These are phyloP conservation scores for Aspergillus coremiiformis DNA, from an alignment of 495 filamentous ascomycete genomes.

Conservation along the genomic window DNA sequence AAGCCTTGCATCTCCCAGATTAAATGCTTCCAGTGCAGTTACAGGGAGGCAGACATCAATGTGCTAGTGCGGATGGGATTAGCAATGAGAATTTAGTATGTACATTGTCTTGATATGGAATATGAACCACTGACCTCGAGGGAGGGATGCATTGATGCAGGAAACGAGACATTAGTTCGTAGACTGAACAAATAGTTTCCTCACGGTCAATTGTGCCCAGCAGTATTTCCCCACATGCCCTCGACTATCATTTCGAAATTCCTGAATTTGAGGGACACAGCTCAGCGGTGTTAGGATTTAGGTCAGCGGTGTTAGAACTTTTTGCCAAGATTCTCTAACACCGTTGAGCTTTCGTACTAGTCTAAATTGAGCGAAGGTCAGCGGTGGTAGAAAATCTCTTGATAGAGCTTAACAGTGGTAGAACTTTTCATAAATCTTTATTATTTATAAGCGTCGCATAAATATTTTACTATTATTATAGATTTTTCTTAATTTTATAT, in stretches of 20 bases:
- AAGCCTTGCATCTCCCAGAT: constrained; percentile 17
- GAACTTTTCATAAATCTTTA: too few relatives aligned
- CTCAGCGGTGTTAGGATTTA: too few relatives aligned
- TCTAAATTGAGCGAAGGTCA: too few relatives aligned
- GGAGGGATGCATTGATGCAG: constrained; percentile 25
- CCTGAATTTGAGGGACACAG: constrained; percentile 18
- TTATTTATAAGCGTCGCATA: too few relatives aligned
- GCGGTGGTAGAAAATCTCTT: too few relatives aligned
- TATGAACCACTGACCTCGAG: constrained; percentile 27
- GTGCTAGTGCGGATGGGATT: constrained; percentile 29
- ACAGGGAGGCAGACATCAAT: constrained; percentile 44
- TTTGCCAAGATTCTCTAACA: too few relatives aligned
- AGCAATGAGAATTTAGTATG: too few relatives aligned
- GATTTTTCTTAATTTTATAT: too few relatives aligned
- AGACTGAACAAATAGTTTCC: not conserved
- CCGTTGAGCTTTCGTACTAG: too few relatives aligned
- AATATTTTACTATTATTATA: too few relatives aligned
- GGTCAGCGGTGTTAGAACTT: too few relatives aligned
- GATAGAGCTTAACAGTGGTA: too few relatives aligned
- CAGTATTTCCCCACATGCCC: constrained; percentile 12
- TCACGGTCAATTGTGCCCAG: not conserved
- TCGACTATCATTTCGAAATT: constrained; percentile 10
- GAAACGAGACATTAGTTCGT: constrained; percentile 15
- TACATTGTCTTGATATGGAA: not conserved
- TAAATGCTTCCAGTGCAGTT: constrained; percentile 30